These are phyloP conservation scores for Hypoxylon sp. DNA, from an alignment of 2,329 filamentous ascomycete species.

Conservation along the genomic window DNA sequence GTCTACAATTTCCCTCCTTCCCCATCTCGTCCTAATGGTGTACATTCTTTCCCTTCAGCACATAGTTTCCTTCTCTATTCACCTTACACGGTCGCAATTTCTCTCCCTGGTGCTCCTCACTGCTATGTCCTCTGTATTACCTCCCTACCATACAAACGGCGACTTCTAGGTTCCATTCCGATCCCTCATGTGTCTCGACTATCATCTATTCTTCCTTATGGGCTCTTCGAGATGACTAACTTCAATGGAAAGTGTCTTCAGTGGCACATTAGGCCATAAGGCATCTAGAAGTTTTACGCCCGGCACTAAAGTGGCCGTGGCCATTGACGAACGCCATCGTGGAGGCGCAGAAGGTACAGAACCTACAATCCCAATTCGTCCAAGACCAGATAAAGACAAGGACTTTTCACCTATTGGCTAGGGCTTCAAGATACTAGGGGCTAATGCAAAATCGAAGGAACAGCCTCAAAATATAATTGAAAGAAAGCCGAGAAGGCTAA, in stretches of 20 bases:
- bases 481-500: too few relatives aligned
- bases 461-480: too few relatives aligned
- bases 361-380: not conserved
- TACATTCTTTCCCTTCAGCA: not conserved
- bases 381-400: not conserved
- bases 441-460: too few relatives aligned
- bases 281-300: not conserved
- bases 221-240: not conserved
- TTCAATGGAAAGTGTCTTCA: not conserved
- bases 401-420: not conserved
- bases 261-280: not conserved
- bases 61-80: too few relatives aligned
- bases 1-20: not conserved
- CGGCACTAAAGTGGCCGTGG: too few relatives aligned
- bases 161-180: not conserved
- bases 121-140: not conserved
- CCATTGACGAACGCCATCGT: not conserved
- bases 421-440: not conserved
- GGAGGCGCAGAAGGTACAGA: not conserved
- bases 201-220: not conserved
- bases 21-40: not conserved
- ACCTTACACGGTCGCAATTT: not conserved
- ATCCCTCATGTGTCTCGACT: not conserved
- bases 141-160: not conserved
- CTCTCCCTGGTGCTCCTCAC: not conserved